These are phyloP conservation scores for Punica granatum DNA, from an alignment of 345 rosid species.

Conservation along the genomic window DNA sequence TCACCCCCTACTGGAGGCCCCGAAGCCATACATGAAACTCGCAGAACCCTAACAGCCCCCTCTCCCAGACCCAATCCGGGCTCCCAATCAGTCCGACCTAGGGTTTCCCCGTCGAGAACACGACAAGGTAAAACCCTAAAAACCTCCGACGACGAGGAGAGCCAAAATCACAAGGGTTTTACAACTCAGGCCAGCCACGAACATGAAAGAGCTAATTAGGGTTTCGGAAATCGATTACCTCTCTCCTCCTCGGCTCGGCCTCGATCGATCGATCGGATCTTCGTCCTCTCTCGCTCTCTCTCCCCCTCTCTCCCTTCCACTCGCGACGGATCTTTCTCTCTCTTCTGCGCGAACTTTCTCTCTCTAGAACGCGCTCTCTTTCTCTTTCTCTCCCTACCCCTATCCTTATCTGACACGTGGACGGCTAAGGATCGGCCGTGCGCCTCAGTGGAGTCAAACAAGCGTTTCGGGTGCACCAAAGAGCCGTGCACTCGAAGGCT, in stretches of 20 bases:
- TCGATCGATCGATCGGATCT: conserved; percentile 19
- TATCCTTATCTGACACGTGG: conserved; percentile 39
- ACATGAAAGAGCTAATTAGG: background rate
- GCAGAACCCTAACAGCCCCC: conserved; percentile 36
- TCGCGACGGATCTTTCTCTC: conserved; percentile 20
- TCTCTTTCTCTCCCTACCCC: conserved; percentile 1
- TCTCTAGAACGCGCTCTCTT: conserved; percentile 14
- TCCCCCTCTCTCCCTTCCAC: background rate
- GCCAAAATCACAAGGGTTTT: background rate
- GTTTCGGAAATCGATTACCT: conserved; percentile 4
- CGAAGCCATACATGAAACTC: conserved; percentile 87
- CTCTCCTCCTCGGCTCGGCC: conserved; percentile 7
- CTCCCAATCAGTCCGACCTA: conserved; percentile 4
- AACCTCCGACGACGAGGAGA: conserved; percentile 4
- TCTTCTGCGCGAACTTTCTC: conserved; percentile 17
- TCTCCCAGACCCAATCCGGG: conserved; percentile 11
- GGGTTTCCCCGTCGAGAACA: background rate
- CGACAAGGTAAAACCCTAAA: conserved; percentile 27
- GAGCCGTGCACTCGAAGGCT: background rate
- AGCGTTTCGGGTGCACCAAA: conserved; percentile 18
- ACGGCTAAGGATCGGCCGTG: conserved; percentile 27
- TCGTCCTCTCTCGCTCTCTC: conserved; percentile 1
- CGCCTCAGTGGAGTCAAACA: conserved; percentile 1
- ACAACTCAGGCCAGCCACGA: background rate
- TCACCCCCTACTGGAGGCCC: conserved; percentile 62